Evolutionary conservation across 352 stramenopile genomes (phyloP).

Genomic region (Pythium pyrilobum): DNA sequence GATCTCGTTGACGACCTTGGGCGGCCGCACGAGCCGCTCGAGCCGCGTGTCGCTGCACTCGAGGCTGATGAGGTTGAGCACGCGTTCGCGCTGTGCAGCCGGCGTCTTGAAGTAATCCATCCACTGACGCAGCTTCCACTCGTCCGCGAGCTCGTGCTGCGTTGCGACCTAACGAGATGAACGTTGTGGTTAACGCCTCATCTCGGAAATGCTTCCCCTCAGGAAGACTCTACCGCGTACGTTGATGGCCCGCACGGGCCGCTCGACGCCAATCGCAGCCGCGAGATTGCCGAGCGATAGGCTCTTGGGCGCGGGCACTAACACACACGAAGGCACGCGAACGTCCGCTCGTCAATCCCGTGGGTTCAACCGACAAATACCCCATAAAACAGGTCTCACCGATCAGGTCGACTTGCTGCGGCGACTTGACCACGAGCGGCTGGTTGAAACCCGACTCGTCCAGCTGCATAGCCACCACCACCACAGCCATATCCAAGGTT

Average conservation of each 20-base stretch:
- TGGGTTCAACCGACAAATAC: background rate
- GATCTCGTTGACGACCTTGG: slow-evolving; percentile 31
- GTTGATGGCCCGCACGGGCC: slow-evolving; percentile 27
- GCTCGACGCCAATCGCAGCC: slow-evolving; percentile 23
- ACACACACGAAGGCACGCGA: slow-evolving; percentile 1
- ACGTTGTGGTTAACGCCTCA: background rate
- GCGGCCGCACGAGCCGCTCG: slow-evolving; percentile 20
- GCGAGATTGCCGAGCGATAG: slow-evolving; percentile 21
- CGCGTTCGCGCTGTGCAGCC: slow-evolving; percentile 8
- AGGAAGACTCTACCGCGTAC: slow-evolving; percentile 9
- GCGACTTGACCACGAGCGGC: slow-evolving; percentile 19
- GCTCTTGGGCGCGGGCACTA: background rate
- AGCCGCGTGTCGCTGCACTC: slow-evolving; percentile 33
- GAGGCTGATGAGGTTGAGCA: slow-evolving; percentile 36
- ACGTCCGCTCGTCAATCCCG: background rate
- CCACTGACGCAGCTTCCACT: slow-evolving; percentile 32
- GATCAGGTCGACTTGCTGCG: slow-evolving; percentile 21
- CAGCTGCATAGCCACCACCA: slow-evolving; percentile 10
- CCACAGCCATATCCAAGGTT: background rate
- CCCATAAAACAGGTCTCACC: slow-evolving; percentile 11
- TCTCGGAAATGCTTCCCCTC: background rate
- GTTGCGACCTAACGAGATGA: slow-evolving; percentile 26
- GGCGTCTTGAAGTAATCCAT: slow-evolving; percentile 28
- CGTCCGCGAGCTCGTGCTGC: slow-evolving; percentile 26
- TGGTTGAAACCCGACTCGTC: slow-evolving; percentile 20